Evolutionary conservation across 495 filamentous ascomycete species (phyloP), one percentile per base, ranked within the genome.

Genomic region (Lasiosphaeria hispida): DNA sequence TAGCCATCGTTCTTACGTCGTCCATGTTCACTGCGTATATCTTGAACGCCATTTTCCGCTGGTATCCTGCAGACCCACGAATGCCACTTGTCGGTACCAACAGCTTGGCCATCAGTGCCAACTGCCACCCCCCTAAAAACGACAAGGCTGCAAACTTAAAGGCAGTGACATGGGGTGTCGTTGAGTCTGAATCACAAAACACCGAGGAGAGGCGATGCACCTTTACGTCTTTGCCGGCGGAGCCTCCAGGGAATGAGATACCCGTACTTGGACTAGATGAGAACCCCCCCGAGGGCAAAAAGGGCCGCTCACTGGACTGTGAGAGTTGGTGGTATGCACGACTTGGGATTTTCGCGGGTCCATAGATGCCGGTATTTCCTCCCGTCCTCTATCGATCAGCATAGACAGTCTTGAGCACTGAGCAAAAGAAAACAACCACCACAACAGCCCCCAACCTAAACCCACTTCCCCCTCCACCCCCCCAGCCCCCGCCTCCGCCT

Each of bases 61-160:
- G 48, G 34, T 51, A 51, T 38, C 48, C 23, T 6, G 23, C 48
- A 9, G 23, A 51, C 37, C 48, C 48, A 4, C 23, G 48, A 3
- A 51, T 51, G 48, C 48, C 48, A 1, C n/a, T 51, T n/a, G 48
- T 51, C n/a, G 30, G 48, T 9, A 51, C 48, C 30, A 51, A 51
- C n/a, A 51, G 48, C 34, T 51, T 51, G 48, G 30, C 48, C 34
- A 51, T 51, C 48, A 38, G 30, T 15, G 48, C 48, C 23, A 51
- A 51, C 48, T 51, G 48, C 30, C 48, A 51, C 10, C 30, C 34
- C 4, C 48, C 34, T 1, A 14, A 37, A 3, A n/a, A 14, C 5
- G 48, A 51, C 34, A 38, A 51, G 30, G 7, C 35, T 4, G 30
- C 30, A 11, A 23, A 37, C n/a, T 38, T 51, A 10, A 51, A 14